phyloP scores from a whole-genome alignment of 2,329 filamentous ascomycete species.

The Pseudogymnoascus sp. region DNA sequence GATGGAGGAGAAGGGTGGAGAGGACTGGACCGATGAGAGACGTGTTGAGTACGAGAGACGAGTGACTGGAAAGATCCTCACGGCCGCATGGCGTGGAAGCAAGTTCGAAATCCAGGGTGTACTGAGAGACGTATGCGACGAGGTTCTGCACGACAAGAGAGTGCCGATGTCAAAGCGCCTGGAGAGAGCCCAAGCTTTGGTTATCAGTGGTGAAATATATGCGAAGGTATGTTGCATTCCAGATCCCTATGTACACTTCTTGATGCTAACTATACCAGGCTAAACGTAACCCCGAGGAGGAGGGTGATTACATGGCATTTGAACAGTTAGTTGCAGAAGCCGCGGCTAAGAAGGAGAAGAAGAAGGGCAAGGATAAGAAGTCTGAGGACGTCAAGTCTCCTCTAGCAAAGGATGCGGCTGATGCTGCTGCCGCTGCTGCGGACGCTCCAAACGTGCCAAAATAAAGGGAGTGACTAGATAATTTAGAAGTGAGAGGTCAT shows the following conservation, averaged over 20 bases:
- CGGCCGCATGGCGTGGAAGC: slow-evolving; percentile 90
- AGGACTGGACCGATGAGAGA: slow-evolving; percentile 98
- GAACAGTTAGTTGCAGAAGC: slow-evolving; percentile 97
- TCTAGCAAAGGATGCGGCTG: slow-evolving; percentile 18
- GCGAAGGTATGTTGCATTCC: slow-evolving; percentile 56
- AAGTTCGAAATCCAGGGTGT: slow-evolving; percentile 98
- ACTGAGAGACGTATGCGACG: slow-evolving; percentile 87
- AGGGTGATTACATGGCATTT: slow-evolving; percentile 97
- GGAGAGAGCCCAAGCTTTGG: slow-evolving; percentile 82
- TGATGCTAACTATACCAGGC: slow-evolving; percentile 47
- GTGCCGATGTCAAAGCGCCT: slow-evolving; percentile 77
- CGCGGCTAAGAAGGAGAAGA: slow-evolving; percentile 83
- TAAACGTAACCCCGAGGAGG: slow-evolving; percentile 83
- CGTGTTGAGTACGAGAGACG: slow-evolving; percentile 90
- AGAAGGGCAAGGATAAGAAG: slow-evolving; percentile 49
- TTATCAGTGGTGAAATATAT: slow-evolving; percentile 85
- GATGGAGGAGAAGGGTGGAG: slow-evolving; percentile 86
- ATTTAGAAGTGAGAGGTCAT: slow-evolving; percentile 5
- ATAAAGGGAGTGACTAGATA: slow-evolving; percentile 13
- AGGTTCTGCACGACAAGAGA: slow-evolving; percentile 64
- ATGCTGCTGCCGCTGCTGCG: slow-evolving; percentile 25
- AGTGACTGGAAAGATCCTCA: slow-evolving; percentile 96
- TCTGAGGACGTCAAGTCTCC: slow-evolving; percentile 17
- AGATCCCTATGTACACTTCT: not conserved
- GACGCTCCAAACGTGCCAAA: slow-evolving; percentile 35